Evolutionary conservation across 2,329 filamentous ascomycete species (phyloP).

Genomic region (Alternaria postmessia): DNA sequence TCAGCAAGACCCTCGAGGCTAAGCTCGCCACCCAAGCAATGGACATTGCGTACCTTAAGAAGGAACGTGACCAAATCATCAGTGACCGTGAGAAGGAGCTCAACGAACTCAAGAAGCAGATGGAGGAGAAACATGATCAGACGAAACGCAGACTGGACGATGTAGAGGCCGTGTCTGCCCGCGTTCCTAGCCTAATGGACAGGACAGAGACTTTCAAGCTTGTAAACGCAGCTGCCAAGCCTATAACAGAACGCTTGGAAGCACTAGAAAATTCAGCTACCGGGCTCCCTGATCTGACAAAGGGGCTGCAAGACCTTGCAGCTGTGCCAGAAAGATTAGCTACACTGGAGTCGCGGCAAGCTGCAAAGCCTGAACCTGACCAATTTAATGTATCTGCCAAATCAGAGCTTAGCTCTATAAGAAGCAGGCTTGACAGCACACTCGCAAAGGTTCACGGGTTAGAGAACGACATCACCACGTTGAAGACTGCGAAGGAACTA

Average conservation of each 20-base stretch:
- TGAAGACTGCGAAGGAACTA: not conserved
- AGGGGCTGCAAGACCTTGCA: not conserved
- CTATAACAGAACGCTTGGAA: not conserved
- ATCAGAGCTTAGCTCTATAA: not conserved
- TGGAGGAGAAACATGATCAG: not conserved
- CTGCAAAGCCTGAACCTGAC: not conserved
- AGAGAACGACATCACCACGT: not conserved
- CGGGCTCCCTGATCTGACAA: not conserved
- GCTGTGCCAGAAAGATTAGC: not conserved
- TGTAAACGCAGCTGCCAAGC: not conserved
- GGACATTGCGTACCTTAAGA: slow-evolving; percentile 16
- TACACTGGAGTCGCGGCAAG: not conserved
- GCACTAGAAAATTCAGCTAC: not conserved
- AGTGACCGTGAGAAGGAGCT: not conserved
- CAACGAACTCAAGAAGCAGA: not conserved
- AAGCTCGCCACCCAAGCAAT: slow-evolving; percentile 11
- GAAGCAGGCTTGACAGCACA: not conserved
- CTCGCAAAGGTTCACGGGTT: not conserved
- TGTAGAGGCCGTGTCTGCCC: not conserved
- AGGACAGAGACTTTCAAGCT: not conserved
- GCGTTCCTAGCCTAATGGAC: not conserved
- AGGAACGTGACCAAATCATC: slow-evolving; percentile 10
- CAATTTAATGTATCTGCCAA: not conserved
- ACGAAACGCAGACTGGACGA: not conserved
- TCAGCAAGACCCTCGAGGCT: not conserved